phyloP scores from a whole-genome alignment of 23 red algal genomes.

The Cyanidioschyzon merolae region DNA sequence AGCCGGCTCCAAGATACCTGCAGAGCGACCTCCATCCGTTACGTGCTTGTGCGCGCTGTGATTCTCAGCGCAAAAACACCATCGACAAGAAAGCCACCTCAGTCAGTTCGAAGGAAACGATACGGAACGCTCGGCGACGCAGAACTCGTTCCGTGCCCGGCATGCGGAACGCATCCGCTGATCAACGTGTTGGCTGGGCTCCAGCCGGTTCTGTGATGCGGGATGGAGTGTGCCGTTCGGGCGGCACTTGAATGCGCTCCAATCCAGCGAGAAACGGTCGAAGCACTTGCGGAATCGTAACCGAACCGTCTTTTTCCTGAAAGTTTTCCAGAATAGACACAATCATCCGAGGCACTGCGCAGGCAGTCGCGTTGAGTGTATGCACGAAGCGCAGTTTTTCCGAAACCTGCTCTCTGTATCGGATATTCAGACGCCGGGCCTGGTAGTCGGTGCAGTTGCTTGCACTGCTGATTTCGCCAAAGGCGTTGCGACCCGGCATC shows the following conservation, averaged over 20 bases:
- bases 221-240: no score
- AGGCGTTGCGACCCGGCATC: constrained; percentile 85
- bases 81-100: no score
- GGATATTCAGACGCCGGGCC: constrained; percentile 79
- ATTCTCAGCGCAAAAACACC: no score
- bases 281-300: constrained; percentile 62
- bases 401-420: constrained; percentile 40
- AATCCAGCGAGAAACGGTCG: constrained; percentile 75
- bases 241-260: constrained; percentile 32
- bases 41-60: no score
- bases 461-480: constrained; percentile 83
- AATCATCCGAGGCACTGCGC: constrained; percentile 90
- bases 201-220: no score
- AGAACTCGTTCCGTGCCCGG: no score
- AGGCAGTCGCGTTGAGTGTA: constrained; percentile 92
- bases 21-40: no score
- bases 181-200: no score
- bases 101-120: no score
- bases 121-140: no score
- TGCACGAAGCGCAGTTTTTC: constrained; percentile 47
- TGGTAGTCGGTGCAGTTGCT: constrained; percentile 98
- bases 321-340: constrained; percentile 86
- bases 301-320: constrained; percentile 53
- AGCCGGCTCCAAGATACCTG: no score
- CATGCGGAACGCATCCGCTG: no score